Evolutionary conservation across 345 rosid genomes (phyloP), one percentile per base, ranked within the genome.

Genomic region (Salix purpurea): DNA sequence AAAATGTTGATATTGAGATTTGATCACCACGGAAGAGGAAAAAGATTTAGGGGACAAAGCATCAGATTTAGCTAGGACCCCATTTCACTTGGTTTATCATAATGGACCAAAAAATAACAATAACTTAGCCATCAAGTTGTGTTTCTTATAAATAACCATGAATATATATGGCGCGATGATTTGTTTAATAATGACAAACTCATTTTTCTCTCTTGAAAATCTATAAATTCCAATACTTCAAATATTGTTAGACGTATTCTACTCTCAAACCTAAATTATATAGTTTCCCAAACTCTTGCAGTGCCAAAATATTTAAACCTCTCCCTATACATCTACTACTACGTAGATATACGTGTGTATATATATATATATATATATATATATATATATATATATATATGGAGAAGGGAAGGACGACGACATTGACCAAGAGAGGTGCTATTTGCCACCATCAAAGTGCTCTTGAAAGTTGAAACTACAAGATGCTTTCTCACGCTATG

Each of bases 401-500:
- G 1, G 14, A 4, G 28, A 42, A 68, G n/a, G 40, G 16, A 15
- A 21, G 39, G 44, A 58, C 48, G 77, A 70, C 64, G 44, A 52
- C 60, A 77, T 67, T 71, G 4, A 64, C 70, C 40, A 36, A 71
- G 65, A 32, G 78, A 52, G 44, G 72, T 78, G 83, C 58, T 23
- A 74, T 70, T 56, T 24, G 40, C 76, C 82, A 77, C 75, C 69
- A 18, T 34, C 65, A 54, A 52, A 79, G 82, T 79, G 77, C 73
- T 68, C 67, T 56, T 34, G 8, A 71, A 7, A 48, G 62, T 56
- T 34, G 8, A 71, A 7, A 48, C 16, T 50, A 13, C 74, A 69
- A 87, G 80, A 78, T 88, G 90, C 81, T 81, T 81, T 78, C 83
- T 74, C 75, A 85, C 89, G 85, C 82, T 14, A 85, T 80, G 79